phyloP scores from a whole-genome alignment of 2,329 filamentous ascomycete species.

The Cercospora sojina region DNA sequence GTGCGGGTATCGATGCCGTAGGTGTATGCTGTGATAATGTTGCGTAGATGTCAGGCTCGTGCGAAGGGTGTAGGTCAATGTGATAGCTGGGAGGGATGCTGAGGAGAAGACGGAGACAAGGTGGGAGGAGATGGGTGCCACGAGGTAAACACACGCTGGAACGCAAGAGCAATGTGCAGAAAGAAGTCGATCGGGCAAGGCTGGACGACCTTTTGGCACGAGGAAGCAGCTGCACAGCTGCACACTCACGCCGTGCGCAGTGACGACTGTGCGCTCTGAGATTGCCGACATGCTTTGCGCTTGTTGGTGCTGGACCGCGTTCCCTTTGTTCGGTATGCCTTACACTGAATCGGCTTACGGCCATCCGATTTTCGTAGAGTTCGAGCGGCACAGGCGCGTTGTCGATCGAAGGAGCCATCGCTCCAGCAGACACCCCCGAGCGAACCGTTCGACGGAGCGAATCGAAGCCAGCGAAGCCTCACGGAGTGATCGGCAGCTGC shows the following conservation, averaged over 20 bases:
- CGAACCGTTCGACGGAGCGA: not conserved
- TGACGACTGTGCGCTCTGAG: not conserved
- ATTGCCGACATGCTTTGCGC: not conserved
- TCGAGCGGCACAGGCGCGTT: not conserved
- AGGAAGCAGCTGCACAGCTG: not conserved
- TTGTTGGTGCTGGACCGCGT: not conserved
- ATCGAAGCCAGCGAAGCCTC: not conserved
- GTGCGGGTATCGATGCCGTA: constrained; percentile 11
- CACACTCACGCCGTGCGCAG: not conserved
- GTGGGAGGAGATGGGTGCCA: constrained; percentile 13
- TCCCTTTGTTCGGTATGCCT: not conserved
- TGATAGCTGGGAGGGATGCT: not conserved
- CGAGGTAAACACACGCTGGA: constrained; percentile 12
- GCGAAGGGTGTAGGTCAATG: not conserved
- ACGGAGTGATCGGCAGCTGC: not conserved
- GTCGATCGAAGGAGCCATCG: constrained; percentile 4
- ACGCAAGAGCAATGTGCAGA: constrained; percentile 18
- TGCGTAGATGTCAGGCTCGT: constrained; percentile 2
- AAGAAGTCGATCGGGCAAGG: constrained; percentile 3
- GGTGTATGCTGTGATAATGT: not conserved
- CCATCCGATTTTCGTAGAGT: not conserved
- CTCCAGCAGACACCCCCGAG: not conserved
- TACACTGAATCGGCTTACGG: not conserved
- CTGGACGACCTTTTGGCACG: not conserved
- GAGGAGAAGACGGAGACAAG: not conserved